Base-by-base conservation (phyloP, 495 filamentous ascomycete species). In the Penicillium bialowiezense region DNA sequence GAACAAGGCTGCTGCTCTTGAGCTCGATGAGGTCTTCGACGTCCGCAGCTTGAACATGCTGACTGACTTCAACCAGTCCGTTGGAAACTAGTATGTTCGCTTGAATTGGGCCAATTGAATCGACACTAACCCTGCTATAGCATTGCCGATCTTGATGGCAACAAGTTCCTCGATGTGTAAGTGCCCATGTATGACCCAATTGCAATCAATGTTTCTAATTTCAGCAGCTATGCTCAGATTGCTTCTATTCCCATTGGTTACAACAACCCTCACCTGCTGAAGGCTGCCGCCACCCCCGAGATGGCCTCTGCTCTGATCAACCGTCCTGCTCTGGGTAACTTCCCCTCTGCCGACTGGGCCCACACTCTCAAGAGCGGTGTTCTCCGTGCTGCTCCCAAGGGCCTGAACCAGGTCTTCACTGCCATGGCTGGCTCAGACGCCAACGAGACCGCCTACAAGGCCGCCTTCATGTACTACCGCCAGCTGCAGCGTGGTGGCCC, bases 361-460 rank as follows among this genome's bases (percentile, higher is more conserved):
- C 67, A 87, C 12, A 82, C 95, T 50, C 82, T 98, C 54, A 82
- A 86, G 71, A 87, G 85, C n/a, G 91, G 91, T 64, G 82, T 96
- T 41, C 82, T 98, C 52, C 84, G 80, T 61, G 92, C 89, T 42
- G 91, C 95, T 5, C 93, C 93, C 38, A 90, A 87, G 66, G 93
- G 95, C 14, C 75, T 96, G 58, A 73, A 95, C 78, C 90, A 97
- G 69, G 93, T 98, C 59, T 97, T 97, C 79, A 98, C 93, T 19
- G 92, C 87, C 56, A 89, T 91, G 83, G 83, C 92, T 43, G 93
- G 93, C 55, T 96, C 90, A 7, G 93, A 98, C 64, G 95, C 93
- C 68, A 97, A 97, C 75, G 95, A 99, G 71, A 90, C 90, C n/a
- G 95, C 95, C 41, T 99, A 91, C 80, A 98, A 98, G 71, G 93